Conservation (phyloP, 306 rosid species). For the Sphenostylis stenocarpa region DNA sequence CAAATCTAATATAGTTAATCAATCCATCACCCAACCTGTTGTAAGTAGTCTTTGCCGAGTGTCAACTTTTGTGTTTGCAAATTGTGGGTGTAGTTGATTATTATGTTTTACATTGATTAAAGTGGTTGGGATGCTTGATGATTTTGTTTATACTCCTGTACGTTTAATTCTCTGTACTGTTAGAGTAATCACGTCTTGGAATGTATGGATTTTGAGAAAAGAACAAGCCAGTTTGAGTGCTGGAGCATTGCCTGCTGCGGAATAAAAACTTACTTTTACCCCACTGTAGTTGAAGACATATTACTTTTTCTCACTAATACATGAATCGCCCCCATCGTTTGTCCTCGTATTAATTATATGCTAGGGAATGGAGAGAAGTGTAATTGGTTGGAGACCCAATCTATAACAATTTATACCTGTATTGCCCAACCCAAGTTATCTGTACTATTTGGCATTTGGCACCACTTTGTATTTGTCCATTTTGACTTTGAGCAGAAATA, state of each 20-base stretch:
- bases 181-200: neutral
- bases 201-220: slow-evolving; percentile 14
- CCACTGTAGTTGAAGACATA: neutral
- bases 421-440: neutral
- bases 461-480: slow-evolving; percentile 19
- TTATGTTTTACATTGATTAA: neutral
- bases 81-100: neutral
- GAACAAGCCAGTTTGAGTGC: too few relatives aligned
- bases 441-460: neutral
- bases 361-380: neutral
- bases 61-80: slow-evolving; percentile 1
- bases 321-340: neutral
- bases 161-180: neutral
- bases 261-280: slow-evolving; percentile 22
- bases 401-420: neutral
- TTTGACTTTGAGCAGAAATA: slow-evolving; percentile 13
- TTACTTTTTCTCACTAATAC: slow-evolving; percentile 16
- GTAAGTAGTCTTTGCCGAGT: slow-evolving; percentile 54
- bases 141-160: neutral
- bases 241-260: neutral
- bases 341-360: neutral
- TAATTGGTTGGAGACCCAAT: neutral
- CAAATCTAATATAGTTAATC: slow-evolving; percentile 58
- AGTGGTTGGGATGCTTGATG: slow-evolving; percentile 6
- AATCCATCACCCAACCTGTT: slow-evolving; percentile 65